Evolutionary conservation across 2,329 filamentous ascomycete species (phyloP), one percentile per base, ranked within the genome.

Genomic region (Lithohypha guttulata): DNA sequence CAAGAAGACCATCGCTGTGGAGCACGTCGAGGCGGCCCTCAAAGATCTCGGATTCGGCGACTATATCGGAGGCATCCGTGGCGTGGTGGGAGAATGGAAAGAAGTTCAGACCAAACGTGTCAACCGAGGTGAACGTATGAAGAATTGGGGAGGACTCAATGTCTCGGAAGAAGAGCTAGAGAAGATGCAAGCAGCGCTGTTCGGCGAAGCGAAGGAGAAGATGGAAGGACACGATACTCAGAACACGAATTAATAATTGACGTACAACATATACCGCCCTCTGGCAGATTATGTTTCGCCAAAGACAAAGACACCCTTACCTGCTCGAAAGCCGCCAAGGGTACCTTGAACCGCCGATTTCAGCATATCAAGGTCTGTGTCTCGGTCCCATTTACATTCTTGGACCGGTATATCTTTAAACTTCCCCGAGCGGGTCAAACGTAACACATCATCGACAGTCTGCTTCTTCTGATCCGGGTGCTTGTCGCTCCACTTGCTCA

Each of bases 1-100:
- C 34, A 98, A 98, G 69, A 98, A 98, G 73, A 98, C 91, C 3
- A 98, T 98, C 53, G 89, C 89, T 9, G 93, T 85, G 60, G 91
- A 98, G 55, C 91, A 98, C 65, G 93, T 98, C 53, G 93, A 89
- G 56, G 89, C 89, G 56, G 91, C 91, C 1, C 73, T 98, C 28
- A 83, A 89, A 53, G 84, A 93, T 54, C 75, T 98, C 14, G 91
- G 89, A 2, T 98, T 96, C 59, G 73, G 79, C 7, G 86, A 94
- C 52, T 98, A 96, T 56, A 83, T 98, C 5, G 77, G 81, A 11
- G 83, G 87, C 43, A 84, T 98, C 9, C 65, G 86, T 41, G 83
- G 85, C 50, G 85, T 91, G 7, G 87, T 87, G 2, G 79, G 80
- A 39, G 84, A 93, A 56, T 91, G 95, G 60, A 95, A 93, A 62